phyloP scores from a whole-genome alignment of 208 protist species.

The Entamoeba dispar region DNA sequence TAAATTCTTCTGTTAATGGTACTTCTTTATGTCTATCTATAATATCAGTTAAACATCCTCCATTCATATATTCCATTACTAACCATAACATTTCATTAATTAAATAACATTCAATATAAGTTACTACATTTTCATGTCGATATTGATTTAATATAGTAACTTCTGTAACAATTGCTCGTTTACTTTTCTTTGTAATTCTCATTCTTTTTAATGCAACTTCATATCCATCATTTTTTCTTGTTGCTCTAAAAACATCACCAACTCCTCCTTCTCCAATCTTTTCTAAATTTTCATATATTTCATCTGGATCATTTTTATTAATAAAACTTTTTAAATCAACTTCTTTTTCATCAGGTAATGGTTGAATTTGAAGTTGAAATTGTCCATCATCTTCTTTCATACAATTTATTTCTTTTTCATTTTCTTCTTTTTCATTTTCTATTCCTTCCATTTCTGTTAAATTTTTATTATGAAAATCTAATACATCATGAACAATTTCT shows the following conservation, averaged over 20 bases:
- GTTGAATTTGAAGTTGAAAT: not conserved
- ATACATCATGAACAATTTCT: not conserved
- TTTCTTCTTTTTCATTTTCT: too few species aligned
- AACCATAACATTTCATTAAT: not conserved
- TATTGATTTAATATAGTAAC: not conserved
- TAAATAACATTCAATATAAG: not conserved
- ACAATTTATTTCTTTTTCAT: too few species aligned
- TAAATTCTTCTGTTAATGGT: not conserved
- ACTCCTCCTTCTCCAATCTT: not conserved
- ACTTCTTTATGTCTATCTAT: not conserved
- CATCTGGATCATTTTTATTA: not conserved
- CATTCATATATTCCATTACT: not conserved
- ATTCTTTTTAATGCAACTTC: not conserved
- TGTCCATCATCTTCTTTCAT: not conserved
- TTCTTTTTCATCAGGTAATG: not conserved
- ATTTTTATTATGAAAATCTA: not conserved
- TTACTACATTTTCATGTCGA: not conserved
- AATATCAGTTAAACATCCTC: not conserved
- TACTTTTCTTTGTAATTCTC: not conserved
- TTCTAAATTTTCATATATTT: not conserved
- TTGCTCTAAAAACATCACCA: not conserved
- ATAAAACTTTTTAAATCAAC: not conserved
- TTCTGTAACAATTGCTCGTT: not conserved
- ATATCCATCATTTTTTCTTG: not conserved
- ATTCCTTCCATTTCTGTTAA: not conserved